Conservation (phyloP, 139 green algal species). For the Trebouxia sp. region DNA sequence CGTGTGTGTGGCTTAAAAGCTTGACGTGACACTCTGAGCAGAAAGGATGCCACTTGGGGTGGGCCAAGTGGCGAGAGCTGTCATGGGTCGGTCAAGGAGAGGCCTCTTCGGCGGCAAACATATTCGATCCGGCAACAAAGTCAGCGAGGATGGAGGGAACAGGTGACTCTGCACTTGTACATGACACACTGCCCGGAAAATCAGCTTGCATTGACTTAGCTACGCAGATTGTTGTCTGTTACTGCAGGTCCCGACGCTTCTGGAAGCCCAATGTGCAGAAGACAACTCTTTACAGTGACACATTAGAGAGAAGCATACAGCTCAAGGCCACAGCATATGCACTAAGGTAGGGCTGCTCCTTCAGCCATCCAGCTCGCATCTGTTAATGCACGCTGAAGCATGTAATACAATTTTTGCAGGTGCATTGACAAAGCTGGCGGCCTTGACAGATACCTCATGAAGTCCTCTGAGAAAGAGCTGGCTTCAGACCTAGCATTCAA, state of each 20-base stretch:
- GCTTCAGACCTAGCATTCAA: slow-evolving; percentile 54
- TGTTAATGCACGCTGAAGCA: background rate
- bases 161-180: slow-evolving; percentile 53
- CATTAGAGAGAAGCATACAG: slow-evolving; percentile 62
- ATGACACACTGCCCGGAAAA: background rate
- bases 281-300: slow-evolving; percentile 72
- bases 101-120: slow-evolving; percentile 75
- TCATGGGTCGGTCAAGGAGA: slow-evolving; percentile 7
- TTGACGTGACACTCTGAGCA: too few relatives aligned
- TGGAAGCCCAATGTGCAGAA: slow-evolving; percentile 85
- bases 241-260: slow-evolving; percentile 62
- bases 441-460: slow-evolving; percentile 83
- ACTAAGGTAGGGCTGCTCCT: slow-evolving; percentile 48
- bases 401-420: slow-evolving; percentile 38
- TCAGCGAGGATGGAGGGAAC: slow-evolving; percentile 85
- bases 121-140: slow-evolving; percentile 75
- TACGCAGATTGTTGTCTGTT: background rate
- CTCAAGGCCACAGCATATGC: slow-evolving; percentile 78
- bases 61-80: slow-evolving; percentile 11
- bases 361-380: background rate
- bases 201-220: background rate
- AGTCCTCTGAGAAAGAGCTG: slow-evolving; percentile 70
- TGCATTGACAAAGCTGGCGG: slow-evolving; percentile 84
- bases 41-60: slow-evolving; percentile 25
- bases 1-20: too few relatives aligned